Percentiles rank a stretch among this genome's conserved stretches.
Evolutionary conservation across 306 rosid genomes (phyloP).

Genomic region (Citrullus colocynthis): DNA sequence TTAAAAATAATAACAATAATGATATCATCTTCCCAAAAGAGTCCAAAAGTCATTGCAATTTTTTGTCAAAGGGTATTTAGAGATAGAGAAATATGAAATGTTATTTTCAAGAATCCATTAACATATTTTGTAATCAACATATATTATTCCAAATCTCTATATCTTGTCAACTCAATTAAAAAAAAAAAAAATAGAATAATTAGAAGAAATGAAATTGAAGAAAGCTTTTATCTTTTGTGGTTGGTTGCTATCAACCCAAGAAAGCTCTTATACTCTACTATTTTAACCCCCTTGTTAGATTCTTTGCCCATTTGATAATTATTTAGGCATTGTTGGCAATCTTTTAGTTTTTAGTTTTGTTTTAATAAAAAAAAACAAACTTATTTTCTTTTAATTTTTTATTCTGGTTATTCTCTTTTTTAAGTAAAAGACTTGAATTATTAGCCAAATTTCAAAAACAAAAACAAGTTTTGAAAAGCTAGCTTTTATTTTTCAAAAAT

Average conservation of each 20-base stretch:
- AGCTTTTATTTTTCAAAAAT: no score
- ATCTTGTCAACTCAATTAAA: neutral
- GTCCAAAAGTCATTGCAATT: neutral
- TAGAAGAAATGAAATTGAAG: neutral
- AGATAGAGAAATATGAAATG: neutral
- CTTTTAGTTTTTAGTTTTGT: no score
- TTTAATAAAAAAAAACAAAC: no score
- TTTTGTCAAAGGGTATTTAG: neutral
- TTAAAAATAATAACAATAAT: neutral
- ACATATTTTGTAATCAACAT: neutral
- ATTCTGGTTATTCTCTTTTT: no score
- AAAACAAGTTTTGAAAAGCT: no score
- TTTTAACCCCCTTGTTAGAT: slow-evolving; percentile 22
- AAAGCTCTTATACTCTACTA: neutral
- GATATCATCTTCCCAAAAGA: neutral
- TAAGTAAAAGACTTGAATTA: no score
- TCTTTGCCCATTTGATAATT: neutral
- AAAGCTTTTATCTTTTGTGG: neutral
- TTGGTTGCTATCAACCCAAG: no score
- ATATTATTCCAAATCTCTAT: neutral
- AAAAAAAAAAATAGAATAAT: no score
- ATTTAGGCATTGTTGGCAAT: no score
- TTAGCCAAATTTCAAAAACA: no score
- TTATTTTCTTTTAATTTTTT: no score
- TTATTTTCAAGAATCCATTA: neutral